Percentiles rank a stretch among this genome's conserved stretches.
phyloP scores from a whole-genome alignment of 371 early-diverging fungal genomes.

The Rhizopus delemar region DNA sequence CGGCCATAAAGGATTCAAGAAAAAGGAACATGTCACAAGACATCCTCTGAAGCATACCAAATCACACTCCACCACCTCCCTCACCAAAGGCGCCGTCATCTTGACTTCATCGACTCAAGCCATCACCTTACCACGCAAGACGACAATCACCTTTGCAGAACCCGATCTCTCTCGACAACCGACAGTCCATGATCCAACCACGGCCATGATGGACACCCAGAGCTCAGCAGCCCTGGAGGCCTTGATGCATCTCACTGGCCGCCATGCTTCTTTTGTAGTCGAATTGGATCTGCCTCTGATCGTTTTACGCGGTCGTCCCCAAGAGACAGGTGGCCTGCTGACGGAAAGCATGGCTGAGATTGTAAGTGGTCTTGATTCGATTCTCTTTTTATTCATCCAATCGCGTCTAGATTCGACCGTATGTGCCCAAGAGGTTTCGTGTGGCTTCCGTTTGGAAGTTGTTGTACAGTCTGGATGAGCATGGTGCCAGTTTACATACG shows the following conservation, averaged over 20 bases:
- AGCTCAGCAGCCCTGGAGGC: slow-evolving; percentile 25
- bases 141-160: slow-evolving; percentile 16
- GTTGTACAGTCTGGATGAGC: slow-evolving; percentile 87
- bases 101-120: slow-evolving; percentile 16
- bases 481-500: slow-evolving; percentile 86
- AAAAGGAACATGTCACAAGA: slow-evolving; percentile 4
- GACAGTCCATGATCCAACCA: slow-evolving; percentile 5
- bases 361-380: slow-evolving; percentile 26
- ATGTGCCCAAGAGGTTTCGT: slow-evolving; percentile 66
- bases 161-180: slow-evolving; percentile 1
- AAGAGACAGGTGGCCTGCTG: slow-evolving; percentile 49
- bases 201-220: no score
- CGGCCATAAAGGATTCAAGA: slow-evolving; percentile 9
- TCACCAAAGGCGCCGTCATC: slow-evolving; percentile 33
- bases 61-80: slow-evolving; percentile 32
- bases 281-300: slow-evolving; percentile 37
- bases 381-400: neutral
- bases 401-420: slow-evolving; percentile 35
- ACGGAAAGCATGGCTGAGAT: slow-evolving; percentile 49
- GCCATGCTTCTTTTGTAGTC: neutral
- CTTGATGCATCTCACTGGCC: neutral
- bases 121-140: neutral
- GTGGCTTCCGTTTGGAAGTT: slow-evolving; percentile 75
- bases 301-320: slow-evolving; percentile 38
- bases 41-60: slow-evolving; percentile 22